Base-by-base conservation (phyloP, 768 basidiomycete species). In the Candolleomyces aberdarensis region DNA sequence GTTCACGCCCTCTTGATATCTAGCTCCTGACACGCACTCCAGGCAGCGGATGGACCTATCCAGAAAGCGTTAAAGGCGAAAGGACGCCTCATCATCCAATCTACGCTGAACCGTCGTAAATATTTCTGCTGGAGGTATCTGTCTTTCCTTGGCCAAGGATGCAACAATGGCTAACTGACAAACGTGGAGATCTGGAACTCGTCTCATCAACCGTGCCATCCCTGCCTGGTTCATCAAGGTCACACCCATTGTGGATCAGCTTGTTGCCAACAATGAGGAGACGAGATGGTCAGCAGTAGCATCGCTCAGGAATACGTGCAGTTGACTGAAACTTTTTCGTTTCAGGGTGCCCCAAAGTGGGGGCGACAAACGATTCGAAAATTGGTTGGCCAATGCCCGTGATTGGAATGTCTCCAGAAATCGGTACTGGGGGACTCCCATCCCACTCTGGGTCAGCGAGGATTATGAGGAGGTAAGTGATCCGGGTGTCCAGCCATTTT, bases 381-480 rank as follows among this genome's bases (percentile, higher is more conserved):
- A 94, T 73, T 99, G 97, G 97, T 81, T 99, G 55, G 89, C 91
- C 52, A 98, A 96, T 73, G 97, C 97, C n/a, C 85, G 96, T 20
- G 97, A 99, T 70, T 99, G 97, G 97, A 98, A 98, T 70, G 83
- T 99, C 64, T 97, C 96, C n/a, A 85, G 97, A 63, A 98, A 98
- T 78, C 85, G 97, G 52, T 99, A 98, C 72, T 99, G 96, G 96
- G 97, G 96, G 39, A 98, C 96, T 5, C 97, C 97, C 17, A 87
- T 99, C 59, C 97, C 97, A 11, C 78, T 99, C 40, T 99, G 97
- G 97, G 93, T 80, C 29, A 95, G 91, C 69, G 94, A 96, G 0
- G 97, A 99, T 74, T 78, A 85, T 67, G 83, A 94, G 71, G 97
- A 99, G 85, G 94, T 91, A 64, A 39, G 50, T 36, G 8, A 36